phyloP scores from a whole-genome alignment of 2,329 filamentous ascomycete species.

The Phyllosticta citribraziliensis region DNA sequence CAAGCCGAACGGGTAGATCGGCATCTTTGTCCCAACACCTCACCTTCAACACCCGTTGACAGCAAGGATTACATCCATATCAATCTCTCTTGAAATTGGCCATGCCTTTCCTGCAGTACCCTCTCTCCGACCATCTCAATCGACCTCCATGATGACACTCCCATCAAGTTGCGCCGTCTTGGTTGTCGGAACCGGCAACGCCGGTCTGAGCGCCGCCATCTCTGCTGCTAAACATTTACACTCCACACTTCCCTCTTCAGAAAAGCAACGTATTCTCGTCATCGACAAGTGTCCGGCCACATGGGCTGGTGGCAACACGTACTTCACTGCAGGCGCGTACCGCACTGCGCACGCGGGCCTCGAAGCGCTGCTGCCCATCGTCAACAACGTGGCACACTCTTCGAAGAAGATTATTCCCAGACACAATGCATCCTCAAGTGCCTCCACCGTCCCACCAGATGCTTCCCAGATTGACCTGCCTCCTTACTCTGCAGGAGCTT shows the following conservation, averaged over 20 bases:
- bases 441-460: constrained; percentile 25
- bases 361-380: constrained; percentile 48
- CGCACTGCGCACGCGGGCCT: constrained; percentile 48
- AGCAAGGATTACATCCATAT: background rate
- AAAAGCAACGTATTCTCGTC: constrained; percentile 37
- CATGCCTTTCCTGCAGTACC: background rate
- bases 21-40: background rate
- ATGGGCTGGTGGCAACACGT: constrained; percentile 55
- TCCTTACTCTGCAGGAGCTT: constrained; percentile 47
- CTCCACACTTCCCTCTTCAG: constrained; percentile 21
- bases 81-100: background rate
- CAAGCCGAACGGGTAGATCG: background rate
- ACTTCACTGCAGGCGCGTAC: constrained; percentile 57
- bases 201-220: constrained; percentile 51
- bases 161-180: constrained; percentile 29
- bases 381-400: constrained; percentile 45
- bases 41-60: background rate
- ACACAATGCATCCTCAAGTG: background rate
- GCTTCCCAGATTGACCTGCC: constrained; percentile 46
- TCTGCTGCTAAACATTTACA: constrained; percentile 38
- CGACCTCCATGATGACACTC: background rate
- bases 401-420: background rate
- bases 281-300: constrained; percentile 50
- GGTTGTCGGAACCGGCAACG: constrained; percentile 54
- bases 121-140: background rate